A percentile compares a stretch with the other conserved stretches of the same genome.
Conservation (phyloP, 176 grass and related monocot genomes). For the Bothriochloa decipiens region DNA sequence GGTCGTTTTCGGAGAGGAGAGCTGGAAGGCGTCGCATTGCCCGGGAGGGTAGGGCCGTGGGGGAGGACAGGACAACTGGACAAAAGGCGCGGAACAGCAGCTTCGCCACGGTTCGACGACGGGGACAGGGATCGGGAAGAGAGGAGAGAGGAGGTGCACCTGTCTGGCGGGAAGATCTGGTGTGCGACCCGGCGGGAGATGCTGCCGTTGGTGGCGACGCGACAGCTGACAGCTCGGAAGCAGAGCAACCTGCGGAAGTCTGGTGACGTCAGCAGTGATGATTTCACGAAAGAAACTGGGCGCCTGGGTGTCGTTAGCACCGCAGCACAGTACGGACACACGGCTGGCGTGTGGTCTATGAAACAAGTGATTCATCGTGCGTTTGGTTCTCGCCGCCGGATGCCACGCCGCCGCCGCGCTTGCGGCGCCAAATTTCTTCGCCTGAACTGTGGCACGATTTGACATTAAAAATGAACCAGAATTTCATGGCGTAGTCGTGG, state of each 20-base stretch:
- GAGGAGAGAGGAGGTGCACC: neutral
- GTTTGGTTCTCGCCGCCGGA: too few species aligned
- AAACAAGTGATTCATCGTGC: too few species aligned
- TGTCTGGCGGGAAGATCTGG: slow-evolving; percentile 30
- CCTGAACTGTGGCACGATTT: too few species aligned
- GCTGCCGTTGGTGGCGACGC: slow-evolving; percentile 6
- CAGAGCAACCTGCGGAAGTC: neutral
- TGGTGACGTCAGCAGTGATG: slow-evolving; percentile 9
- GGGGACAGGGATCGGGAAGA: too few species aligned
- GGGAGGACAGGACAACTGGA: neutral
- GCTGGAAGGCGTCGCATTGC: neutral
- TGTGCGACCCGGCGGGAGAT: slow-evolving; percentile 24
- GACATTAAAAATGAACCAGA: too few species aligned
- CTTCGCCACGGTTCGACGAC: slow-evolving; percentile 37
- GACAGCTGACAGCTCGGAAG: neutral
- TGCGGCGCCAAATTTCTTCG: too few species aligned
- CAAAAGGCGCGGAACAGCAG: neutral
- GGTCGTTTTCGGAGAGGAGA: neutral
- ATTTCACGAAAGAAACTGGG: neutral
- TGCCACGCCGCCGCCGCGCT: too few species aligned
- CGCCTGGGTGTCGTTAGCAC: too few species aligned
- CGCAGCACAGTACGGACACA: too few species aligned
- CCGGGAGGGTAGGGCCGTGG: neutral
- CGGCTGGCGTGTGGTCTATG: too few species aligned
- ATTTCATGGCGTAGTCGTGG: too few species aligned